These are phyloP conservation scores for Nemania abortiva DNA, from an alignment of 2,329 filamentous ascomycete genomes.

Conservation along the genomic window DNA sequence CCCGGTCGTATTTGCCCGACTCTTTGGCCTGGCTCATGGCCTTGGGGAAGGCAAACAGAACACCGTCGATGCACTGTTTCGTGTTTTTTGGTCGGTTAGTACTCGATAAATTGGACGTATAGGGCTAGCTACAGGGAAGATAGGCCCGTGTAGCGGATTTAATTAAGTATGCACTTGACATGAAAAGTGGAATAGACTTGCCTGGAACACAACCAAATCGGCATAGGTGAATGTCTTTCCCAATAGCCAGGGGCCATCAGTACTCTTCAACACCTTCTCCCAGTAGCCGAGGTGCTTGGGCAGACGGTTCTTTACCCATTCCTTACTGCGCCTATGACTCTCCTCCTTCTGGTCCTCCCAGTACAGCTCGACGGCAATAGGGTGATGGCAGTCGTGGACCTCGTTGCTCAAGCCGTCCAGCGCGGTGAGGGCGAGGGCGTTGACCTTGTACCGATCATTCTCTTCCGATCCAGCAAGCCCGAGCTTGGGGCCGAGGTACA, in stretches of 20 bases:
- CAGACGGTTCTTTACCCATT: constrained; percentile 70
- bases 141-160: constrained; percentile 53
- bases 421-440: constrained; percentile 74
- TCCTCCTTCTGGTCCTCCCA: constrained; percentile 83
- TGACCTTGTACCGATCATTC: constrained; percentile 64
- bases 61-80: constrained; percentile 58
- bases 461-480: constrained; percentile 61
- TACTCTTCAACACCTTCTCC: constrained; percentile 67
- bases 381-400: constrained; percentile 80
- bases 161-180: not conserved
- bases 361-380: constrained; percentile 66
- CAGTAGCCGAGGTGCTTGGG: constrained; percentile 79
- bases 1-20: constrained; percentile 65
- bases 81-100: not conserved
- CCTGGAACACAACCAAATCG: constrained; percentile 78
- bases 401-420: constrained; percentile 77
- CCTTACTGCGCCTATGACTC: constrained; percentile 65
- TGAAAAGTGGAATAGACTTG: constrained; percentile 47
- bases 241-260: constrained; percentile 69
- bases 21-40: constrained; percentile 67
- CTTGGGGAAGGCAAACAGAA: constrained; percentile 76
- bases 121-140: not conserved
- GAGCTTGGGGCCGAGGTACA: constrained; percentile 73
- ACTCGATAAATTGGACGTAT: not conserved
- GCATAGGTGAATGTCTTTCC: constrained; percentile 74